Evolutionary conservation across 176 grass and related monocot species (phyloP).

Genomic region (Pontederia crassipes): DNA sequence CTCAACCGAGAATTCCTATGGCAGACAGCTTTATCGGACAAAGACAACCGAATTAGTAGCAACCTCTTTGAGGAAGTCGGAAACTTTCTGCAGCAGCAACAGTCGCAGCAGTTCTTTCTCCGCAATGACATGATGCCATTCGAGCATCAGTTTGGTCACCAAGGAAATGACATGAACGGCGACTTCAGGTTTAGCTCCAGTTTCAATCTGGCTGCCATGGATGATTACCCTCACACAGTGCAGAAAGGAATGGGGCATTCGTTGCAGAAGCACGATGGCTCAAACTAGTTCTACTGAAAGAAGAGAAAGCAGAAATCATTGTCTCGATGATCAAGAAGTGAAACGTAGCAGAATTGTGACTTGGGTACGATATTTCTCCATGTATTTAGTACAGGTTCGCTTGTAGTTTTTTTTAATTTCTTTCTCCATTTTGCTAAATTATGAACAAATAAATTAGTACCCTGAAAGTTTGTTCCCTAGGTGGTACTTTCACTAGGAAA

Average conservation of each 20-base stretch:
- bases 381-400: too few relatives aligned
- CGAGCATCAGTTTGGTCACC: not conserved
- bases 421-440: too few relatives aligned
- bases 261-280: not conserved
- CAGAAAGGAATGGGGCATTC: not conserved
- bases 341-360: too few relatives aligned
- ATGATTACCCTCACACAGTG: not conserved
- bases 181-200: not conserved
- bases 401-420: too few relatives aligned
- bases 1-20: not conserved
- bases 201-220: not conserved
- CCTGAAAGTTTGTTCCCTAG: too few relatives aligned
- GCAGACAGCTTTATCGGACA: not conserved
- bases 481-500: too few relatives aligned
- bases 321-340: too few relatives aligned
- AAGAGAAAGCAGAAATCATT: not conserved
- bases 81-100: not conserved
- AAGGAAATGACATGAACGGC: not conserved
- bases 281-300: constrained; percentile 8
- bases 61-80: not conserved
- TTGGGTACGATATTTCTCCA: too few relatives aligned
- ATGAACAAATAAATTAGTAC: too few relatives aligned
- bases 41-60: not conserved
- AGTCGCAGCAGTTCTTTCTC: not conserved
- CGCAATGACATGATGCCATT: not conserved